Evolutionary conservation across 2,329 filamentous ascomycete genomes (phyloP).

Genomic region (Monilinia polystroma): DNA sequence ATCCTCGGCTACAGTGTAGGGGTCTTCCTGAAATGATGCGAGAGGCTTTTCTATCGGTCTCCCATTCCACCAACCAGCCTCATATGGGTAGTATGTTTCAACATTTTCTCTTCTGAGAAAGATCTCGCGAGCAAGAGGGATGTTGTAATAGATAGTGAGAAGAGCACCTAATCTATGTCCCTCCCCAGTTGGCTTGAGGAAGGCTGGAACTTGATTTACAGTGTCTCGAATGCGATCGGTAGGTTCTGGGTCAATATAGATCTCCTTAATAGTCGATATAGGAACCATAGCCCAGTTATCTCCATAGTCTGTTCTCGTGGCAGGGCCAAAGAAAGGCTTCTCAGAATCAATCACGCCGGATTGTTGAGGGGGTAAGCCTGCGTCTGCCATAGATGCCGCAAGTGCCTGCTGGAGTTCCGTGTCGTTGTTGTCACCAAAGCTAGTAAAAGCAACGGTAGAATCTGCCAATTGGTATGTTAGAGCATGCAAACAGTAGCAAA

Average conservation of each 20-base stretch:
- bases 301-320: conserved; percentile 56
- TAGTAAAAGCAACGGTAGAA: conserved; percentile 35
- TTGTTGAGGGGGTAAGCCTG: conserved; percentile 51
- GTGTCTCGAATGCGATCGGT: conserved; percentile 46
- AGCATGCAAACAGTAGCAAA: neutral
- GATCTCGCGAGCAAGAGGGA: conserved; percentile 57
- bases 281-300: conserved; percentile 60
- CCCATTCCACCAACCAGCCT: conserved; percentile 62
- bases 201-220: conserved; percentile 48
- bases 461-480: conserved; percentile 12
- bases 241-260: conserved; percentile 41
- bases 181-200: conserved; percentile 48
- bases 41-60: conserved; percentile 45
- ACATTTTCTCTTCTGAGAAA: conserved; percentile 48
- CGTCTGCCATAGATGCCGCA: conserved; percentile 54
- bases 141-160: conserved; percentile 59
- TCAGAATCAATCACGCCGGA: conserved; percentile 47
- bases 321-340: conserved; percentile 57
- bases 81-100: conserved; percentile 52
- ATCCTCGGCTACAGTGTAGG: conserved; percentile 37
- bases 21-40: conserved; percentile 25
- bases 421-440: conserved; percentile 43
- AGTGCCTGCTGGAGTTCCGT: conserved; percentile 57
- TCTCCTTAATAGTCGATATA: conserved; percentile 36
- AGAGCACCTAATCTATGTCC: conserved; percentile 50